phyloP scores from a whole-genome alignment of 2,329 filamentous ascomycete genomes.

The Epichloe gansuensis region DNA sequence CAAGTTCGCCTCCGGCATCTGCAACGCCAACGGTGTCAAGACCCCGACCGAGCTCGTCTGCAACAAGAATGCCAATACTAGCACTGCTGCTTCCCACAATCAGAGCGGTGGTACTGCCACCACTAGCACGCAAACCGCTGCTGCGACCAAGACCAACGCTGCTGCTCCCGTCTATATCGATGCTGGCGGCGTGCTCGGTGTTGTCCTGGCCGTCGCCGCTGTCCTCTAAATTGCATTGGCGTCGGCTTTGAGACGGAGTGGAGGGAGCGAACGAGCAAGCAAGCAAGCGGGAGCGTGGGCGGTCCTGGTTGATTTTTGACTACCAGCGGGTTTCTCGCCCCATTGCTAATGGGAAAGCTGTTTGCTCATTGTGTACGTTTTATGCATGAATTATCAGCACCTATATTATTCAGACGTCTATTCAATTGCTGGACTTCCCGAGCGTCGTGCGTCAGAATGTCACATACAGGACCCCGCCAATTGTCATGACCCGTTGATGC shows the following conservation, averaged over 20 bases:
- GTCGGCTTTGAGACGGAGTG: neutral
- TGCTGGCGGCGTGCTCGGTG: conserved; percentile 4
- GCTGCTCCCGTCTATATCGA: neutral
- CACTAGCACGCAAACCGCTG: neutral
- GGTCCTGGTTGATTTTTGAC: neutral
- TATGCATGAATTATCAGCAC: no score
- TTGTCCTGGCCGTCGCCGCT: conserved; percentile 2
- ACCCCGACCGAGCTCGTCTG: conserved; percentile 26
- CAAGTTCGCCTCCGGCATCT: conserved; percentile 25
- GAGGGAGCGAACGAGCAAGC: neutral
- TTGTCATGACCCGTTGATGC: no score
- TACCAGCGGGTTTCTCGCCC: no score
- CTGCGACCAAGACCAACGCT: conserved; percentile 4
- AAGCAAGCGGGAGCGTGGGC: neutral
- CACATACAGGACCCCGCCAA: no score
- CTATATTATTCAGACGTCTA: no score
- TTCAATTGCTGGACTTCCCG: no score
- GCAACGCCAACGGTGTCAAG: conserved; percentile 22
- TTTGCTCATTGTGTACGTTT: neutral
- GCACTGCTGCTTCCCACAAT: neutral
- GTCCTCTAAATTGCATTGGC: neutral
- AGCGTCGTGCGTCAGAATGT: no score
- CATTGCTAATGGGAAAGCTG: no score
- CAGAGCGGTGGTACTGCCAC: neutral
- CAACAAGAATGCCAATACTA: conserved; percentile 11